Base-by-base conservation (phyloP, 208 protist species). In the Wallacemonas rigidus region DNA sequence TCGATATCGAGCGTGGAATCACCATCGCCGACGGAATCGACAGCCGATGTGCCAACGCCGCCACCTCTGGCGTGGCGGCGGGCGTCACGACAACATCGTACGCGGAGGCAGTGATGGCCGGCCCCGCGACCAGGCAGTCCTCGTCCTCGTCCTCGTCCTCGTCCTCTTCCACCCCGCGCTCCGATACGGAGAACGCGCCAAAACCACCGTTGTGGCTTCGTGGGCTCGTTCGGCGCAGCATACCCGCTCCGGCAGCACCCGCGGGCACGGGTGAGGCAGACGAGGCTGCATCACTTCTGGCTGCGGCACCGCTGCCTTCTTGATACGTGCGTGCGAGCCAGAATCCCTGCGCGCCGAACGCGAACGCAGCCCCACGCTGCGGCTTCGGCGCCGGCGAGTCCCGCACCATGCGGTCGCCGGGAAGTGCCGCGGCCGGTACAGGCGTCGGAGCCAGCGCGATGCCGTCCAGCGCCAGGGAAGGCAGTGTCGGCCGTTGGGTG, bases 11-110 rank as follows among this genome's bases (percentile, higher is more conserved):
- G 9, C 26, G 64, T 8, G 64, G 64, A 57, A 69, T 39, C 48
- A 69, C 50, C 44, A 57, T 57, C 63, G 57, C 64, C 57, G 54
- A 81, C 44, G 14, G 47, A 5, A 85, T 72, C 43, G 62, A 75
- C 5, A 69, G 47, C 4, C 51, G 50, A 48, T 47, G 64, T 48
- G 60, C 60, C 60, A 65, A 5, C 11, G 40, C 38, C 6, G 60
- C 43, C 41, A 17, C 60, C 60, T 51, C 44, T 11, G 6, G 4
- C 68, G 47, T 48, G 7, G 12, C 41, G 14, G 26, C 58, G 39
- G 67, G 12, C 56, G 56, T 62, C 35, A 65, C 60, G 11, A 38
- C 26, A 6, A 50, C 7, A 38, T 65, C 60, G 26, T 26, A 26
- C 15, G 43, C 26, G 43, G 14, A 65, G 14, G 17, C 60, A 3